Conservation (phyloP, 1,139 yeast genomes). For the Pneumocystis sp. region DNA sequence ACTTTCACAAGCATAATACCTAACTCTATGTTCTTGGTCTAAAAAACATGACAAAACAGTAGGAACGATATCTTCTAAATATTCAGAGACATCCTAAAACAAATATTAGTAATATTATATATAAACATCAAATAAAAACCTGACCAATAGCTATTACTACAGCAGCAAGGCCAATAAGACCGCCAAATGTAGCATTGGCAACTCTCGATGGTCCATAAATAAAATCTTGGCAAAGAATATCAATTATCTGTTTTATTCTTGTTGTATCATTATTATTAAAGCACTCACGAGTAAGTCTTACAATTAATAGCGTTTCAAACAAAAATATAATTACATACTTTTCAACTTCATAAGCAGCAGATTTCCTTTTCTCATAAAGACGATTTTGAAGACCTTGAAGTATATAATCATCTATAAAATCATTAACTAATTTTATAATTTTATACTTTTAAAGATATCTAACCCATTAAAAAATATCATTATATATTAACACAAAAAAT, state of each 20-base stretch:
- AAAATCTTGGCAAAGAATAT: conserved; percentile 51
- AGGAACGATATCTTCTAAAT: conserved; percentile 71
- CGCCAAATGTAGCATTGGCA: conserved; percentile 32
- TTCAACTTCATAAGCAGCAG: conserved; percentile 85
- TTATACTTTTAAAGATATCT: background rate
- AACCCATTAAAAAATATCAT: background rate
- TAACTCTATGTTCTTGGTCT: conserved; percentile 88
- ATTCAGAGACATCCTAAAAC: conserved; percentile 42
- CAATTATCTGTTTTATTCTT: conserved; percentile 52
- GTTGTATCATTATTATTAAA: conserved; percentile 53
- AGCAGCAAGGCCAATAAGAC: conserved; percentile 62
- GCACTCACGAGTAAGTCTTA: conserved; percentile 53
- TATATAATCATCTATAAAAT: background rate
- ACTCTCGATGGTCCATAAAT: conserved; percentile 8
- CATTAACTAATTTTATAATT: background rate
- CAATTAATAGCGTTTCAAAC: background rate
- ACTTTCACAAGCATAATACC: conserved; percentile 95
- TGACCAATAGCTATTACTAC: conserved; percentile 66
- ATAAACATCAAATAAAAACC: conserved; percentile 1
- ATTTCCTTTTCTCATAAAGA: conserved; percentile 83
- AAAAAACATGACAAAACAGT: conserved; percentile 94
- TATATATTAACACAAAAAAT: background rate
- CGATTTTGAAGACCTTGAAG: conserved; percentile 71
- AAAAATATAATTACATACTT: conserved; percentile 6
- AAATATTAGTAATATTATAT: background rate